Base-by-base conservation (phyloP, 495 filamentous ascomycete genomes). In the Penicillium odoratum region DNA sequence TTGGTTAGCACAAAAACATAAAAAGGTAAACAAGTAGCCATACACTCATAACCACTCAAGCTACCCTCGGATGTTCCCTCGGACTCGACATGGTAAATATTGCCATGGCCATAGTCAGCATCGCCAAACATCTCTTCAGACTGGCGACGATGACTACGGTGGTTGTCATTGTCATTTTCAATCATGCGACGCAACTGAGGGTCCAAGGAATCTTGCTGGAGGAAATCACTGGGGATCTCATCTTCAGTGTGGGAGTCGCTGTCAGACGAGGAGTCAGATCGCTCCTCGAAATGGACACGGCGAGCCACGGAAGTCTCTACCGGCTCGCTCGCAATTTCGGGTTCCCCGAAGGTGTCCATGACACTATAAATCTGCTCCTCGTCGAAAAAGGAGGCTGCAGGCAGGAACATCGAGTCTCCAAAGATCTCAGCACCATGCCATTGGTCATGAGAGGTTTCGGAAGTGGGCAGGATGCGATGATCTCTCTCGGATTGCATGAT, bases 21-120 rank as follows among this genome's bases (percentile, higher is more conserved):
- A 36, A 13, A 55, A 52, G 30, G 34, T 50, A 21, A 42, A 57
- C 33, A 60, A 57, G 61, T 51, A 52, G 53, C 62, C 59, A 69
- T 74, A 93, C 90, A 86, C 74, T 92, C 89, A 72, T 92, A 93
- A 55, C 88, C 90, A 72, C 90, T 91, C 28, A 69, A 85, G 85
- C 53, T 79, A 57, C 76, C 83, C 48, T 76, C 77, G 43, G 81
- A 83, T n/a, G 77, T 77, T 38, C 76, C 76, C 34, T 82, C 79
- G 43, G 79, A 79, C 48, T 80, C 74, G 11, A 81, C 80, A 29
- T 80, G 74, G 51, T 79, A 82, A 7, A 80, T 74, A 67, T 78
- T 77, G 30, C 67, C 74, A 54, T 76, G 74, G 38, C 72, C 75
- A 53, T 78, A 78, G 51, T 78, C 77, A 6, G 68, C 70, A 30